These are phyloP conservation scores for Ceratopteris richardii DNA, from an alignment of 75 land plant species.

Conservation along the genomic window DNA sequence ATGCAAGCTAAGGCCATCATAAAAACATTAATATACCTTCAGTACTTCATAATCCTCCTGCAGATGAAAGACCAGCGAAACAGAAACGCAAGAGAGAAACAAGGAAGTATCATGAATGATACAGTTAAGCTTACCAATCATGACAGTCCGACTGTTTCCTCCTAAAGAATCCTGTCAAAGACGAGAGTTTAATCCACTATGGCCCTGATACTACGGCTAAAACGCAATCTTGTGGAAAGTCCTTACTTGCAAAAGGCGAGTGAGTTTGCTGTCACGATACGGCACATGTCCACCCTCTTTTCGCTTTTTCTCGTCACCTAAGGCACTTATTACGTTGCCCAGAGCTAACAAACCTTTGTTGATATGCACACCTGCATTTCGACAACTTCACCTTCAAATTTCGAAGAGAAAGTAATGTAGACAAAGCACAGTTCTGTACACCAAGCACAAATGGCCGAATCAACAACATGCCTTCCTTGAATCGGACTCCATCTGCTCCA, in stretches of 20 bases:
- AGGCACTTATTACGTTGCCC: slow-evolving; percentile 98
- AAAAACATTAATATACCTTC: background rate
- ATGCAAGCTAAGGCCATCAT: slow-evolving; percentile 62
- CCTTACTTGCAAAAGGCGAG: slow-evolving; percentile 78
- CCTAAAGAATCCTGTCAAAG: slow-evolving; percentile 90
- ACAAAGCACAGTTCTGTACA: no score
- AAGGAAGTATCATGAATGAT: no score
- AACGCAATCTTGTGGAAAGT: background rate
- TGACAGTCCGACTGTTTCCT: slow-evolving; percentile 96
- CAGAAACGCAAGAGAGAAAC: no score
- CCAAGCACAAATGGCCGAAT: no score
- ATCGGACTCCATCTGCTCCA: slow-evolving; percentile 94
- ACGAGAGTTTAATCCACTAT: background rate
- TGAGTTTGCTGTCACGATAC: slow-evolving; percentile 95
- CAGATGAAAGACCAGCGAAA: background rate
- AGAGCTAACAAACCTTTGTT: slow-evolving; percentile 92
- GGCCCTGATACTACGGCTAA: no score
- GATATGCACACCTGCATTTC: slow-evolving; percentile 76
- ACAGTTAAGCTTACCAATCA: slow-evolving; percentile 66
- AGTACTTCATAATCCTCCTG: background rate
- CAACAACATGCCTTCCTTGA: slow-evolving; percentile 68
- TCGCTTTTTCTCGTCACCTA: slow-evolving; percentile 99
- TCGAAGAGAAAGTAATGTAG: no score
- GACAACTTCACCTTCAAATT: background rate
- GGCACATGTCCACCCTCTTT: slow-evolving; percentile 99